Evolutionary conservation across 371 early-diverging fungal species (phyloP).

Genomic region (Rhizopus stolonifer): DNA sequence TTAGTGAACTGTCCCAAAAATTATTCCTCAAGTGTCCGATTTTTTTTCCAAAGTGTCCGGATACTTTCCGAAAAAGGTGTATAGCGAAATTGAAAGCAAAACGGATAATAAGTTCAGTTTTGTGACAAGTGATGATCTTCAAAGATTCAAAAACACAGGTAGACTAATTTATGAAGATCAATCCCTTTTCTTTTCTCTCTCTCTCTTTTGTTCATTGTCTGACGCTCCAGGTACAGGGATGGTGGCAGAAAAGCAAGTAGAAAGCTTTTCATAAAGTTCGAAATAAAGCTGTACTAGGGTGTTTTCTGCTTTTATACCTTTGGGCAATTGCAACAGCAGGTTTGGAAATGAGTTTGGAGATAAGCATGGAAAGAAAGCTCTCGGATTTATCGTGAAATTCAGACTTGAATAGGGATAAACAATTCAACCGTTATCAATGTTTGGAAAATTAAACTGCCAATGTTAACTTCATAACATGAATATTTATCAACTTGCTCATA

Average conservation of each 20-base stretch:
- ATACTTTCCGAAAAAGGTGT: too few species aligned
- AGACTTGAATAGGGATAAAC: not conserved
- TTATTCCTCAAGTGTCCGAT: too few species aligned
- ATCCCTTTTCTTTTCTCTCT: too few species aligned
- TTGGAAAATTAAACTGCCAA: too few species aligned
- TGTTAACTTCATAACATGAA: too few species aligned
- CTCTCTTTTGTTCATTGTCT: conserved; percentile 39
- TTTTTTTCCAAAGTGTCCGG: too few species aligned
- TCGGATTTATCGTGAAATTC: conserved; percentile 5
- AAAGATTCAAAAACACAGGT: conserved; percentile 96
- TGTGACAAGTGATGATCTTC: conserved; percentile 91
- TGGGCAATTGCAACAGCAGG: conserved; percentile 93
- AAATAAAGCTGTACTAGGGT: too few species aligned
- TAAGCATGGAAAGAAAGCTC: conserved; percentile 94
- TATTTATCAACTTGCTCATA: too few species aligned
- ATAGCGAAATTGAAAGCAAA: conserved; percentile 98
- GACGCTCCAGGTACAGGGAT: conserved; percentile 90
- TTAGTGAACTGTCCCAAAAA: too few species aligned
- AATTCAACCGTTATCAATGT: too few species aligned
- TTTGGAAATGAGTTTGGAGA: conserved; percentile 74
- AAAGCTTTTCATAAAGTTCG: conserved; percentile 97
- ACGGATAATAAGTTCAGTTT: conserved; percentile 96
- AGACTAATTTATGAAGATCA: conserved; percentile 46
- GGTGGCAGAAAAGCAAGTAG: conserved; percentile 79
- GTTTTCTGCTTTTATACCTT: too few species aligned